Base-by-base conservation (phyloP, 2,329 filamentous ascomycete species). In the Cordyceps javanica region DNA sequence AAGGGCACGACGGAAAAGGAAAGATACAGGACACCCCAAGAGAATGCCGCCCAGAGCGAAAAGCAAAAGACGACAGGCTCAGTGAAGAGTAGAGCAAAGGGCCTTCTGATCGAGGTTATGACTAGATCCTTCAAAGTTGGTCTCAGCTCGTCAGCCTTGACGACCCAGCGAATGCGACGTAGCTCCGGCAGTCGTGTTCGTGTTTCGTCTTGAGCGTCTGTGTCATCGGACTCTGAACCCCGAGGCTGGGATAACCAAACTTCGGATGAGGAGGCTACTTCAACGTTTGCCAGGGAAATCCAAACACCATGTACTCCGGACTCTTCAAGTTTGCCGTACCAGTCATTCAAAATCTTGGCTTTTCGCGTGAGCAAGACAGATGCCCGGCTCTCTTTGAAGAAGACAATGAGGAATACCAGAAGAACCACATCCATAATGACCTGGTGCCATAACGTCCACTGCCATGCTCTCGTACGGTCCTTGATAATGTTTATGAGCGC, bases 401-500 rank as follows among this genome's bases (percentile, higher is more conserved):
- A 82, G 5, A 89, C 55, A 11, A 82, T 77, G 23, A 96, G 81
- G 1, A 85, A 72, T 1, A 82, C 63, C 55, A 73, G 81, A 46
- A 94, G 70, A 1, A 85, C 69, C 0, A 77, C 84, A 56, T 86
- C 83, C 23, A 82, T 73, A 46, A 96, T 91, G 8, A 85, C 83
- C 64, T 97, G 92, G 28, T 92, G 78, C 80, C 91, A 96, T 69
- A 95, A 96, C 0, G 92, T 83, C 91, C 91, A 96, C 61, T 90
- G 83, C 90, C 90, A 96, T 3, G 72, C 70, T n/a, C 67, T 60
- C 0, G 66, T 70, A 8, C 69, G 64, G 10, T 73, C 65, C 1
- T 73, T 79, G 1, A 82, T 78, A 52, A 82, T 77, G 36, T 88
- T 74, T 0, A 87, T 82, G 61, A 97, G 83, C 46, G 87, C 82